Base-by-base conservation (phyloP, 768 basidiomycete genomes). In the Podaxis mareebaensis region DNA sequence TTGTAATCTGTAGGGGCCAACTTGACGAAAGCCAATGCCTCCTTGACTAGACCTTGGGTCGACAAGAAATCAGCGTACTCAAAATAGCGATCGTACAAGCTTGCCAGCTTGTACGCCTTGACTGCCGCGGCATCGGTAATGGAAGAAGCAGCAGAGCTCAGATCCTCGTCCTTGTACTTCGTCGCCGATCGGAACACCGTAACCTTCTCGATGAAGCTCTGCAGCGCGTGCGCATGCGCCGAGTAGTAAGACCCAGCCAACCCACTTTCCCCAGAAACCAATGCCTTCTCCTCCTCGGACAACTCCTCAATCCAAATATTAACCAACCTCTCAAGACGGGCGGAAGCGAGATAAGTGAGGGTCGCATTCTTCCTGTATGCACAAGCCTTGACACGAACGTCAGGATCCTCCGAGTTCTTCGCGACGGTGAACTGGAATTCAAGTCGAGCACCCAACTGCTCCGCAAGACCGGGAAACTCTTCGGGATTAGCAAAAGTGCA, bases 151-250 rank as follows among this genome's bases (percentile, higher is more conserved):
- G 74, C 68, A 54, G 74, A 70, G 1, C 74, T 71, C 40, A 98
- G 80, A 65, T 96, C 95, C 15, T 76, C 74, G 69, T 95, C 93
- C 65, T 84, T 79, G 72, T 94, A 96, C 13, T 83, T 80, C 53
- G 92, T 91, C 0, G 96, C 97, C 53, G 85, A 81, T 55, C 93
- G 88, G 85, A 99, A 99, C 46, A 97, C 87, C 1, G 95, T 89
- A 24, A 98, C 95, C 76, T 99, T 99, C 77, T 99, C 97, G 68
- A 99, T 84, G 76, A 99, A 96, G 0, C 90, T 89, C 72, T 98
- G 96, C 46, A 99, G 77, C 2, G 95, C 94, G 28, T 88, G 84
- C 0, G 91, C 93, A 66, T 93, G 92, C 0, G 89, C 88, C 1
- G 92, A 87, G 70, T 93, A 95, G 5, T 80, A 80, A 3, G 90